Evolutionary conservation across 805 yeast species (phyloP), one percentile per base, ranked within the genome.

Genomic region (Metschnikowia santaceciliae): DNA sequence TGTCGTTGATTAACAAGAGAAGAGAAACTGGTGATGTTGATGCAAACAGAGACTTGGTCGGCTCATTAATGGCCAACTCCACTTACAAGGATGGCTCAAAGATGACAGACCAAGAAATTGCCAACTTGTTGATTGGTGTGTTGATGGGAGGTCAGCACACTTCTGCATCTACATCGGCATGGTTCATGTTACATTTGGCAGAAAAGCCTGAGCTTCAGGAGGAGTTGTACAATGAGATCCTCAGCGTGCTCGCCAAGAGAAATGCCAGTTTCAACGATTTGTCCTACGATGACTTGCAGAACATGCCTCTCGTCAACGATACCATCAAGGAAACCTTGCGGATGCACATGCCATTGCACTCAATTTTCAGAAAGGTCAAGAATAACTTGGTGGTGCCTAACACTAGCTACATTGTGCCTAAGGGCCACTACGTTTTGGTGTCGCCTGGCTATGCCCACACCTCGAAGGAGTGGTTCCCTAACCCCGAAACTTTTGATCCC

Each of bases 131-230:
- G 68, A 92, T 94, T 70, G 99, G 98, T 69, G 86, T 94, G 49
- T 78, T 94, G 54, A 94, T 94, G 99, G 99, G 99, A 63, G 99
- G 99, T 56, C 99, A 94, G 76, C 99, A 94, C 70, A 94, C 99
- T 26, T 87, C 96, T 56, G 94, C 98, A 41, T 81, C 98, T 22
- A 94, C 99, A 20, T 88, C 96, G 38, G 87, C 97, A 15, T 94
- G 99, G 99, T 83, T 84, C 64, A 75, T 94, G 65, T 78, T 94
- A 57, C 98, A 94, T 66, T 78, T 94, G 54, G 97, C 90, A 58
- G 96, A 86, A 62, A 77, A 82, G 62, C 96, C 95, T 42, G 86
- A 88, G 38, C 73, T 92, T 54, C 97, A 90, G 74, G 87, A 91
- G 52, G 87, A 84, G 64, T 70, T 94, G 46, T 86, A 78, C 66